Base-by-base conservation (phyloP, 2,329 filamentous ascomycete genomes). In the Aspergillus hiratsukae region DNA sequence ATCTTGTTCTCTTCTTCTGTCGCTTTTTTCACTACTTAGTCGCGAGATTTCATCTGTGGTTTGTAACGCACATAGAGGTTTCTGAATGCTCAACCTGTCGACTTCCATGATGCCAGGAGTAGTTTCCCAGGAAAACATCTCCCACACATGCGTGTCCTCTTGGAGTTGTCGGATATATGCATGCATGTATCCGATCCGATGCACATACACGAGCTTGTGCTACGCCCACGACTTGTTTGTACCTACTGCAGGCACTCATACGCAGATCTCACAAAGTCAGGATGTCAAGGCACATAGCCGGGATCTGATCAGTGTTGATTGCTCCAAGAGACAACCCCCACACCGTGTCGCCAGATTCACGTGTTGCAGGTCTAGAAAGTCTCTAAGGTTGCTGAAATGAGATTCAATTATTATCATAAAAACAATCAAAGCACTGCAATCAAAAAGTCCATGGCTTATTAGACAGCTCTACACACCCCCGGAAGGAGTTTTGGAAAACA, bases 351-450 rank as follows among this genome's bases (percentile, higher is more conserved):
- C 14, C 14, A 35, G 31, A 17, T 17, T 17, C 14, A 4, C 6
- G 3, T 27, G 5, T 27, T 6, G 25, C 25, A 37, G 9, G 14
- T 37, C 14, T 37, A 17, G 14, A 37, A 17, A 14, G 5, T 17
- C 17, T 37, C 14, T 37, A 66, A 67, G 62, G 60, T 65, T 69
- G 65, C 65, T 64, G 66, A 69, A 62, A 60, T 65, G 59, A 68
- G 66, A 66, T 69, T 65, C 61, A 68, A 72, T 75, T 75, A 75
- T 74, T 75, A 75, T 74, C 70, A 71, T 74, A 64, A 72, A 68
- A 70, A 70, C 65, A 63, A 63, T 19, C 67, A 67, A 61, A 61
- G 61, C 64, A 71, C 62, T 61, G 64, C 57, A 66, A 67, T 62
- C 64, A 60, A 61, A 58, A 58, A 60, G 61, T 61, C 65, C 67